Evolutionary conservation across 2,329 filamentous ascomycete species (phyloP).

Genomic region (Nemania serpens): DNA sequence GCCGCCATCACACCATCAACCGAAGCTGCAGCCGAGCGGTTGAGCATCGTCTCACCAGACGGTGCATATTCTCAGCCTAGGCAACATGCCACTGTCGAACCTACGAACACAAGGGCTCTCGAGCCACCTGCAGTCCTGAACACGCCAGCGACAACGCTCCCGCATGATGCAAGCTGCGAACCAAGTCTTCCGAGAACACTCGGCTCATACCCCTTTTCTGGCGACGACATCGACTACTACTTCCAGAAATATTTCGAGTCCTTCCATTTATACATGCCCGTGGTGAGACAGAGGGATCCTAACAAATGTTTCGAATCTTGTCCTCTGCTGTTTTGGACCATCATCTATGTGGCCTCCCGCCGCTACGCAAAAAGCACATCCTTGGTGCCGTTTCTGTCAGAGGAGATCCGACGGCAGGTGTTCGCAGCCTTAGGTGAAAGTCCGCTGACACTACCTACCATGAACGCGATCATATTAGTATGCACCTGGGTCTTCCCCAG

Average conservation of each 20-base stretch:
- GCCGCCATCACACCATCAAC: slow-evolving; percentile 26
- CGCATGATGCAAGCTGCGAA: slow-evolving; percentile 29
- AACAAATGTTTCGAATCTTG: slow-evolving; percentile 55
- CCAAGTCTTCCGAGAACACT: slow-evolving; percentile 49
- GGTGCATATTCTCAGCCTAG: slow-evolving; percentile 15
- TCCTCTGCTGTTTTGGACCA: slow-evolving; percentile 59
- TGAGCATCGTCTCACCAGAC: slow-evolving; percentile 32
- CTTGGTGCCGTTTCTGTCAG: slow-evolving; percentile 51
- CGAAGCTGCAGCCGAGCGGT: slow-evolving; percentile 25
- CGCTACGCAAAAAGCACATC: slow-evolving; percentile 52
- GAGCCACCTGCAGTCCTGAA: slow-evolving; percentile 38
- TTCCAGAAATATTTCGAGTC: slow-evolving; percentile 60
- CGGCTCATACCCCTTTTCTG: slow-evolving; percentile 53
- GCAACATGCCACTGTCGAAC: slow-evolving; percentile 12
- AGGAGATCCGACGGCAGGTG: slow-evolving; percentile 53
- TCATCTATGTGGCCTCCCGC: slow-evolving; percentile 55
- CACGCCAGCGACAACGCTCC: slow-evolving; percentile 37
- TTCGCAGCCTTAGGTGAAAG: slow-evolving; percentile 49
- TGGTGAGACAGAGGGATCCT: slow-evolving; percentile 55
- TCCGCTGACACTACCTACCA: slow-evolving; percentile 51
- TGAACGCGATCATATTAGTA: slow-evolving; percentile 58
- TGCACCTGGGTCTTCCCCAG: slow-evolving; percentile 58
- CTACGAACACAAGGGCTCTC: slow-evolving; percentile 5
- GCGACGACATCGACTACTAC: slow-evolving; percentile 60
- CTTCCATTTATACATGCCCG: slow-evolving; percentile 58